Base-by-base conservation (phyloP, 306 rosid genomes). In the Acacia acuminata region DNA sequence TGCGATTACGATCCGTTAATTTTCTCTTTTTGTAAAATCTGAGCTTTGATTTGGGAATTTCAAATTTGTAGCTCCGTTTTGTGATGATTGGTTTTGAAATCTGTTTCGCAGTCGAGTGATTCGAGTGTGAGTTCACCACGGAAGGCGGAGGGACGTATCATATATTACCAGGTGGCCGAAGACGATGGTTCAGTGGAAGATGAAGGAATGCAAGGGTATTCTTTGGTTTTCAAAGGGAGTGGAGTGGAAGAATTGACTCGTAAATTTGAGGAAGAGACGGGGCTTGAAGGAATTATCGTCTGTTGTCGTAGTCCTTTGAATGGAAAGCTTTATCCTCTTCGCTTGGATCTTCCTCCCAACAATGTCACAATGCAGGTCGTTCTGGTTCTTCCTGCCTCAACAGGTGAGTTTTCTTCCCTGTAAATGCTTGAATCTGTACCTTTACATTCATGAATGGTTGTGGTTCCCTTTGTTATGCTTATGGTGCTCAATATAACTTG, bases 261-360 rank as follows among this genome's bases (percentile, higher is more conserved):
- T 47, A 93, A 91, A 67, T 67, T 96, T 79, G 91, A 88, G 90
- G 96, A 96, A 81, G 97, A 91, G 73, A 96, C 94, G 2, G 98
- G 97, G 24, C 73, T 93, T 66, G 90, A 86, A 14, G 98, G 90
- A 25, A 73, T 94, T 47, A 82, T 93, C 34, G 97, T 96, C 20
- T 96, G 99, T 67, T 83, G 56, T 84, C 80, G 90, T 10, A 95
- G 91, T 82, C 99, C 97, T 78, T 79, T 96, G 88, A 93, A 92
- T 81, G 88, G 91, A 40, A 90, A 90, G 81, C 91, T 96, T 4
- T 85, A 72, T 76, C 99, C 99, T 47, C 98, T 96, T 84, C 94
- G 92, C 27, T 86, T 96, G 92, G 97, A 93, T 85, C 97, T 96
- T 78, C 99, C 99, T 84, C 99, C 99, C 6, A 92, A 93, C 89